These are phyloP conservation scores for Silene latifolia DNA, from an alignment of 148 eudicot species.

Conservation along the genomic window DNA sequence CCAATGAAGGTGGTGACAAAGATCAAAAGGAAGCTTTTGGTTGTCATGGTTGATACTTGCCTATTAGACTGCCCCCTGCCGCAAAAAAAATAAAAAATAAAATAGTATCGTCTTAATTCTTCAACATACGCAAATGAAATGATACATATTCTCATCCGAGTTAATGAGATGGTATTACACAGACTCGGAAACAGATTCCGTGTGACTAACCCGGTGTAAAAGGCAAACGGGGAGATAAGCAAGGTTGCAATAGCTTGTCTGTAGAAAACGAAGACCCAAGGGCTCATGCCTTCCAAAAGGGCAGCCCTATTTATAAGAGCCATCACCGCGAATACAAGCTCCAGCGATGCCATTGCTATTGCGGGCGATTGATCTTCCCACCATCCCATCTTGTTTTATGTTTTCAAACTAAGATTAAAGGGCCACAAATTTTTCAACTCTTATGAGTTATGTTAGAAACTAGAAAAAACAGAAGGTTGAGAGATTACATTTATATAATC, in stretches of 20 bases:
- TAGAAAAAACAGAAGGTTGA: too few species aligned
- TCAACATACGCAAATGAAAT: too few species aligned
- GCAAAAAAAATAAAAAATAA: too few species aligned
- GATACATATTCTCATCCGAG: too few species aligned
- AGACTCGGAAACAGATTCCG: too few species aligned
- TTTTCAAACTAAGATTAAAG: too few species aligned
- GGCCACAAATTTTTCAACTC: too few species aligned
- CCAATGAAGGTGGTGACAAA: slow-evolving; percentile 53
- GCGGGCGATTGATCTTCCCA: slow-evolving; percentile 45
- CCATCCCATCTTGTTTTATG: slow-evolving; percentile 21
- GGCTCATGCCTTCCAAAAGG: slow-evolving; percentile 61
- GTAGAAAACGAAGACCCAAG: slow-evolving; percentile 64
- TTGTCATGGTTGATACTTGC: slow-evolving; percentile 23
- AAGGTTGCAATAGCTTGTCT: slow-evolving; percentile 57
- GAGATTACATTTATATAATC: too few species aligned
- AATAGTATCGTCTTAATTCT: too few species aligned
- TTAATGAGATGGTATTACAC: too few species aligned
- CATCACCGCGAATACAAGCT: slow-evolving; percentile 43
- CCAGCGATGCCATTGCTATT: slow-evolving; percentile 47
- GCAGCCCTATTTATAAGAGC: slow-evolving; percentile 51
- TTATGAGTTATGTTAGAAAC: too few species aligned
- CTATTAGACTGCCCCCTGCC: slow-evolving; percentile 36
- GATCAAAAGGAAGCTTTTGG: slow-evolving; percentile 50
- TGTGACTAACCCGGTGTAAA: slow-evolving; percentile 36
- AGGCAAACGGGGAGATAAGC: slow-evolving; percentile 58